These are phyloP conservation scores for Globisporangium nagaii DNA, from an alignment of 352 stramenopile species.

Conservation along the genomic window DNA sequence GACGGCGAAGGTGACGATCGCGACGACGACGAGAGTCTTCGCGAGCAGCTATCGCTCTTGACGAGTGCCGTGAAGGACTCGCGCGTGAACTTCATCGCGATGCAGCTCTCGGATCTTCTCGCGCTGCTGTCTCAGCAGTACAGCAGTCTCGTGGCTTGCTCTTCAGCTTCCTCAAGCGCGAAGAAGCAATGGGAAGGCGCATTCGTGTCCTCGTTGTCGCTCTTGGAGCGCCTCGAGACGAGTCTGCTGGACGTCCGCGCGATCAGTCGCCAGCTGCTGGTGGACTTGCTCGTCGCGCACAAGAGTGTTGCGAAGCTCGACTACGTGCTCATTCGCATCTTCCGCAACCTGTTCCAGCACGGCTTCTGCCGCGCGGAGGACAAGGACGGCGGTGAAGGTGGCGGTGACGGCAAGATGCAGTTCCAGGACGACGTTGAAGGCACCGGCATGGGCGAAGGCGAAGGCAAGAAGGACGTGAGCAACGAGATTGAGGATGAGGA, in stretches of 20 bases:
- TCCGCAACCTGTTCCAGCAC: conserved; percentile 95
- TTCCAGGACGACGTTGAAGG: conserved; percentile 98
- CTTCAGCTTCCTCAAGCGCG: not conserved
- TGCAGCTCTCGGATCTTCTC: conserved; percentile 44
- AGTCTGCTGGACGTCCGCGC: conserved; percentile 58
- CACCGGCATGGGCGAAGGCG: conserved; percentile 99
- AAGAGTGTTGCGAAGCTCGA: conserved; percentile 93
- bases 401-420: conserved; percentile 87
- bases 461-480: conserved; percentile 98
- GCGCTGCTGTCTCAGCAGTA: conserved; percentile 51
- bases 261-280: conserved; percentile 75
- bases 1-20: conserved; percentile 18
- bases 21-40: conserved; percentile 21
- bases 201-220: conserved; percentile 38
- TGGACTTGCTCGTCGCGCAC: conserved; percentile 80
- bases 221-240: conserved; percentile 59
- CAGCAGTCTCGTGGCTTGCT: conserved; percentile 20
- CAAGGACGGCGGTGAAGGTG: conserved; percentile 87
- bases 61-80: conserved; percentile 58
- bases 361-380: conserved; percentile 91
- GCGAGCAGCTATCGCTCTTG: conserved; percentile 43
- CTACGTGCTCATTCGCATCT: conserved; percentile 95
- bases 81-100: conserved; percentile 64
- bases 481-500: conserved; percentile 99
- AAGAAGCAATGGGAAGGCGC: conserved; percentile 19